Conservation (phyloP, 1,139 yeast genomes). For the Yamadazyma epiphylla region DNA sequence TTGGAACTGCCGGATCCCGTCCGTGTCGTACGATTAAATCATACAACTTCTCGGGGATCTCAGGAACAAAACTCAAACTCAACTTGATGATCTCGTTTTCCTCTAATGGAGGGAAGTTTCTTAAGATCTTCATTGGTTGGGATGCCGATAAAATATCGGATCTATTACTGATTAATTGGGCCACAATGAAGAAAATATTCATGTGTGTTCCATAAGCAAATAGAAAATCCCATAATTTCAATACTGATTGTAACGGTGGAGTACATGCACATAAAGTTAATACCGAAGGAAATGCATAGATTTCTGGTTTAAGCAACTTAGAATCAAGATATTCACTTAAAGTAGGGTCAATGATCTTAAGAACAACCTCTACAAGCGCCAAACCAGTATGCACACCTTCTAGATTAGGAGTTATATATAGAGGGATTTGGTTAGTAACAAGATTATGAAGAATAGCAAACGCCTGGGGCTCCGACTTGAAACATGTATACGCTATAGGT, state of each 20-base stretch:
- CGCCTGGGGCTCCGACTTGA: slow-evolving; percentile 82
- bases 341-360: slow-evolving; percentile 71
- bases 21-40: slow-evolving; percentile 71
- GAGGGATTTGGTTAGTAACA: slow-evolving; percentile 62
- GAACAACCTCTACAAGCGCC: slow-evolving; percentile 62
- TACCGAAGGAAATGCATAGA: slow-evolving; percentile 87
- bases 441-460: slow-evolving; percentile 64
- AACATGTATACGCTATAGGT: slow-evolving; percentile 71
- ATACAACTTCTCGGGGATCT: slow-evolving; percentile 66
- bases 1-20: slow-evolving; percentile 50
- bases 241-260: slow-evolving; percentile 74
- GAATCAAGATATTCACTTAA: slow-evolving; percentile 58
- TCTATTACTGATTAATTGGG: slow-evolving; percentile 73
- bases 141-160: slow-evolving; percentile 51
- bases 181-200: slow-evolving; percentile 80
- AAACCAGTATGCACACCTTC: slow-evolving; percentile 84
- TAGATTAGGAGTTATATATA: slow-evolving; percentile 72
- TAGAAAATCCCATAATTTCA: slow-evolving; percentile 83
- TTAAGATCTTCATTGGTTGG: slow-evolving; percentile 71
- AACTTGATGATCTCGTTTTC: slow-evolving; percentile 75
- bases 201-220: slow-evolving; percentile 90
- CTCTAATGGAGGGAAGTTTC: slow-evolving; percentile 70
- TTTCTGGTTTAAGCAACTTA: slow-evolving; percentile 71
- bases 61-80: slow-evolving; percentile 77
- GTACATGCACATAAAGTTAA: slow-evolving; percentile 87